Percentiles rank a stretch among this genome's conserved stretches.
Conservation (phyloP, 1,284 basidiomycete genomes). For the Sanghuangporus sanghuang region DNA sequence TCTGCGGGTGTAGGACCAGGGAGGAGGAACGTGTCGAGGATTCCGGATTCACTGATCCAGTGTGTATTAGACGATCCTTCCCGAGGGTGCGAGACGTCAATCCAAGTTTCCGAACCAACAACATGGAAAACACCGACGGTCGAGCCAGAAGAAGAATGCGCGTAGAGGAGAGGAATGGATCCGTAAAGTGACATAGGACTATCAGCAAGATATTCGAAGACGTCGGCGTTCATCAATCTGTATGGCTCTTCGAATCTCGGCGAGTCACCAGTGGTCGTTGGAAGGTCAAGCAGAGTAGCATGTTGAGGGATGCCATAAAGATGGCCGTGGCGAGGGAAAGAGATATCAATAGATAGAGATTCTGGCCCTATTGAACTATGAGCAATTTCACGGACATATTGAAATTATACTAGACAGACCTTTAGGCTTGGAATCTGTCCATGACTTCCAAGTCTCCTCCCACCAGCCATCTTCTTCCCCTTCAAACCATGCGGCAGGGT, state of each 20-base stretch:
- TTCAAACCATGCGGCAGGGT: conserved; percentile 79
- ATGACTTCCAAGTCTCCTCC: conserved; percentile 85
- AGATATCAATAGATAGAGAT: conserved; percentile 87
- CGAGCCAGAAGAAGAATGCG: conserved; percentile 70
- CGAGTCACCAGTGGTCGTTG: conserved; percentile 71
- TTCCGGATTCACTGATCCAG: conserved; percentile 96
- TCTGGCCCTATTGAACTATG: conserved; percentile 68
- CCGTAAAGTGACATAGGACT: conserved; percentile 92
- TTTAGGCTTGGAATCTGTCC: conserved; percentile 93
- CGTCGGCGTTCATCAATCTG: conserved; percentile 93
- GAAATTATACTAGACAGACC: conserved; percentile 42
- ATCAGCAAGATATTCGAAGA: conserved; percentile 94
- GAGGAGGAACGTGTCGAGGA: conserved; percentile 91
- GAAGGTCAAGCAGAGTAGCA: conserved; percentile 86
- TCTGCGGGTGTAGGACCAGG: conserved; percentile 82
- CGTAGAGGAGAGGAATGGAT: conserved; percentile 90
- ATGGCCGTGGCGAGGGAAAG: conserved; percentile 86
- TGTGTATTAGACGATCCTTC: conserved; percentile 77
- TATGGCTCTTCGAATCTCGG: conserved; percentile 86
- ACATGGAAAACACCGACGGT: conserved; percentile 91
- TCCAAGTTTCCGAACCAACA: conserved; percentile 93
- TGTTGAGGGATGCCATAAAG: conserved; percentile 98
- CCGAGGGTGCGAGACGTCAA: conserved; percentile 75
- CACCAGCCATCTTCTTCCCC: conserved; percentile 83
- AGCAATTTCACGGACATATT: neutral